Conservation (phyloP, 805 yeast genomes). For the Saturnispora quitensis region DNA sequence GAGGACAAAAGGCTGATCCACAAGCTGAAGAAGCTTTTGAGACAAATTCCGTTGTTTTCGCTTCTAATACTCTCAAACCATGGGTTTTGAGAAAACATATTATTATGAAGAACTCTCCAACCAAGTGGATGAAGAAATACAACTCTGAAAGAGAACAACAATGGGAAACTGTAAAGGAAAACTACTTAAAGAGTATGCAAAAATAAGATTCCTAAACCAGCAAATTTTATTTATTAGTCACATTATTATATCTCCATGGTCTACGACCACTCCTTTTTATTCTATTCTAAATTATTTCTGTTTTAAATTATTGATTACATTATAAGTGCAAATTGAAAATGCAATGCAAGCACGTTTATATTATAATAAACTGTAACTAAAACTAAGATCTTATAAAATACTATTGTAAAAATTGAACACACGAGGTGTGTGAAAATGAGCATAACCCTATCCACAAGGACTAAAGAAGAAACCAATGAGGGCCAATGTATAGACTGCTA, state of each 20-base stretch:
- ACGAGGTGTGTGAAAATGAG: background rate
- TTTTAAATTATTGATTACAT: background rate
- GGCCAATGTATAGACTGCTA: background rate
- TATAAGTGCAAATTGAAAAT: background rate
- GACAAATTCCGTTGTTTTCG: slow-evolving; percentile 44
- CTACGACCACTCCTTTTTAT: slow-evolving; percentile 3
- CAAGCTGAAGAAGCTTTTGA: slow-evolving; percentile 66
- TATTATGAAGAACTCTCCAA: slow-evolving; percentile 32
- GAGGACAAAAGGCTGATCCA: slow-evolving; percentile 61
- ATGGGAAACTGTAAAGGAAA: slow-evolving; percentile 28
- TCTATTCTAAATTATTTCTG: slow-evolving; percentile 3
- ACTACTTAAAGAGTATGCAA: slow-evolving; percentile 29
- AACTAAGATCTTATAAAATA: background rate
- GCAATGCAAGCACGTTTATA: background rate
- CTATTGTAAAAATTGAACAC: background rate
- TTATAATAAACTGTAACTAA: background rate
- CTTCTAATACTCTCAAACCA: slow-evolving; percentile 26
- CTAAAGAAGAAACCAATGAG: background rate
- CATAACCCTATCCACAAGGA: background rate
- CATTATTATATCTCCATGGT: slow-evolving; percentile 10
- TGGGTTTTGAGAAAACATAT: slow-evolving; percentile 32
- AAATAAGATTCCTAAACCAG: slow-evolving; percentile 12
- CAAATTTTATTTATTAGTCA: slow-evolving; percentile 10
- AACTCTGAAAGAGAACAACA: slow-evolving; percentile 25
- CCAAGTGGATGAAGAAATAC: slow-evolving; percentile 30